Conservation (phyloP, 805 yeast species). For the Nakazawaea laoshanensis region DNA sequence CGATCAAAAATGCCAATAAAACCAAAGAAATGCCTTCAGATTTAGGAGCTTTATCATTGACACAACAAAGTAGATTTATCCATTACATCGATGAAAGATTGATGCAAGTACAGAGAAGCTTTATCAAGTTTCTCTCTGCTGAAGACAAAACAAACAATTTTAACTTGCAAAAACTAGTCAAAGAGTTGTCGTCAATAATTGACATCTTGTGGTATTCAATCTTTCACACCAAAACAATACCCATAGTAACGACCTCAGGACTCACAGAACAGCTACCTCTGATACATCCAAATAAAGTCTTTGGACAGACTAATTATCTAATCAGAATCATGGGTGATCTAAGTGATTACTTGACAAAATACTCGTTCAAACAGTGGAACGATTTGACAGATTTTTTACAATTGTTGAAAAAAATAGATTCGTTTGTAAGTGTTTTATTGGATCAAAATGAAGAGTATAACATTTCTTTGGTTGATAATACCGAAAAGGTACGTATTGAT, state of each 20-base stretch:
- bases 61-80: constrained; percentile 51
- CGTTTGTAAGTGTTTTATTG: constrained; percentile 20
- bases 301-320: constrained; percentile 58
- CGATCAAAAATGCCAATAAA: constrained; percentile 13
- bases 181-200: constrained; percentile 38
- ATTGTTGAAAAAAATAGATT: constrained; percentile 20
- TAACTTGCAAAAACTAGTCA: constrained; percentile 25
- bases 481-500: constrained; percentile 25
- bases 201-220: constrained; percentile 60
- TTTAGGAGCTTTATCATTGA: constrained; percentile 20
- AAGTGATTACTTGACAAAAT: constrained; percentile 48
- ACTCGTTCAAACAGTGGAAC: constrained; percentile 14
- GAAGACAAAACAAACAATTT: constrained; percentile 15
- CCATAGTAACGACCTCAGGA: constrained; percentile 13
- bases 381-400: constrained; percentile 16
- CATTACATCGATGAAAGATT: constrained; percentile 47
- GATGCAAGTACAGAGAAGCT: constrained; percentile 45
- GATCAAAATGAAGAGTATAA: constrained; percentile 14
- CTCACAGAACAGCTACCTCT: constrained; percentile 2
- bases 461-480: constrained; percentile 16
- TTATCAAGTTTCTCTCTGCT: constrained; percentile 28
- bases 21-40: constrained; percentile 1
- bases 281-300: constrained; percentile 17
- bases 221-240: constrained; percentile 20
- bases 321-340: constrained; percentile 59